phyloP scores from a whole-genome alignment of 2,329 filamentous ascomycete species.

The Aspergillus pseudoterreus region DNA sequence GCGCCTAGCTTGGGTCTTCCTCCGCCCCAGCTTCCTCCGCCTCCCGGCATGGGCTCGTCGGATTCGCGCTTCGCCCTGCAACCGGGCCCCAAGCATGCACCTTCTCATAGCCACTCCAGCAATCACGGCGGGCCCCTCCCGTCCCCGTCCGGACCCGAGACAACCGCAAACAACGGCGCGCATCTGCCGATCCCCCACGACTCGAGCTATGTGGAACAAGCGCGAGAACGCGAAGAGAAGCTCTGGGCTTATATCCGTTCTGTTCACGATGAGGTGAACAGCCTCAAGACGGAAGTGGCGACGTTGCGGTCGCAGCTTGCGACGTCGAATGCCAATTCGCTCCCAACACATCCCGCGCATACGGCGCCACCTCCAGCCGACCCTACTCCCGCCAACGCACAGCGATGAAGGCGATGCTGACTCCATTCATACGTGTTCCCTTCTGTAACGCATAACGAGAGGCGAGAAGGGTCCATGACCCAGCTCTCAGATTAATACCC shows the following conservation, averaged over 20 bases:
- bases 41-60: slow-evolving; percentile 40
- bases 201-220: slow-evolving; percentile 24
- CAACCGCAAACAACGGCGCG: slow-evolving; percentile 18
- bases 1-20: slow-evolving; percentile 31
- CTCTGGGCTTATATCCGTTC: slow-evolving; percentile 43
- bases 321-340: slow-evolving; percentile 22
- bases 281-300: slow-evolving; percentile 40
- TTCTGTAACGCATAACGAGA: too few species aligned
- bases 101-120: slow-evolving; percentile 33
- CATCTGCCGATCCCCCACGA: slow-evolving; percentile 18
- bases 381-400: slow-evolving; percentile 7
- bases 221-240: slow-evolving; percentile 35
- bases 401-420: slow-evolving; percentile 13
- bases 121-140: slow-evolving; percentile 28
- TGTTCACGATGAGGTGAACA: slow-evolving; percentile 40
- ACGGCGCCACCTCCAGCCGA: slow-evolving; percentile 13
- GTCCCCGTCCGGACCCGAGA: slow-evolving; percentile 25
- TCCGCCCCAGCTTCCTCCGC: slow-evolving; percentile 39
- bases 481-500: slow-evolving; percentile 3
- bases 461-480: not conserved
- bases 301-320: slow-evolving; percentile 39
- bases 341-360: slow-evolving; percentile 14
- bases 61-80: slow-evolving; percentile 44
- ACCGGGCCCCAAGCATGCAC: slow-evolving; percentile 32
- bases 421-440: not conserved